A percentile compares a stretch with the other conserved stretches of the same genome.
Evolutionary conservation across 1,284 basidiomycete genomes (phyloP).

Genomic region (Leccinum brunneo-olivaceum): DNA sequence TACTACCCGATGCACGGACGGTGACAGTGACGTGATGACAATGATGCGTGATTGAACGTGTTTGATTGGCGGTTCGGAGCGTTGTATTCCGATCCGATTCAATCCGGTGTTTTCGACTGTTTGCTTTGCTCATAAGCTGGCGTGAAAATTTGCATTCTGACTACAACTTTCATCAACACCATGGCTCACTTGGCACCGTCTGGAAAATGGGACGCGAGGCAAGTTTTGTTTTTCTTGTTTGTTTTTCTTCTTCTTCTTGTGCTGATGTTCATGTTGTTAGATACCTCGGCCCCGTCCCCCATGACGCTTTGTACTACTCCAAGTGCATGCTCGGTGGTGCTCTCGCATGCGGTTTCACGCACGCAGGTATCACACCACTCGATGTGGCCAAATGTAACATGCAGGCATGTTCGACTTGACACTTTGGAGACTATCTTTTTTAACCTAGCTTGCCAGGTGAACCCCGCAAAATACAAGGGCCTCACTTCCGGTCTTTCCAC

Average conservation of each 20-base stretch:
- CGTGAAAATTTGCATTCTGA: background rate
- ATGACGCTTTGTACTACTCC: slow-evolving; percentile 66
- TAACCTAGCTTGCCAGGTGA: slow-evolving; percentile 46
- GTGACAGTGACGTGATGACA: background rate
- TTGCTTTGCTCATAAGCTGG: slow-evolving; percentile 3
- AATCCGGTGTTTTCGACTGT: slow-evolving; percentile 8
- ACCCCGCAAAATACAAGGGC: slow-evolving; percentile 71
- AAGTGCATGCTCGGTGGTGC: slow-evolving; percentile 87
- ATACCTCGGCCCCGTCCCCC: slow-evolving; percentile 64
- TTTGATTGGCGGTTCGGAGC: background rate
- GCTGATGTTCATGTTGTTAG: slow-evolving; percentile 28
- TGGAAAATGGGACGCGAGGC: slow-evolving; percentile 71
- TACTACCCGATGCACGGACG: background rate
- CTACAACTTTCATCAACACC: slow-evolving; percentile 6
- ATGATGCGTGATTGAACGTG: too few relatives aligned
- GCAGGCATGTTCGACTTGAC: slow-evolving; percentile 58
- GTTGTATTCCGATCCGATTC: slow-evolving; percentile 8
- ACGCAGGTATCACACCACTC: slow-evolving; percentile 88
- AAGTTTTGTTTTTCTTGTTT: slow-evolving; percentile 4
- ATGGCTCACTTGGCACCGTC: slow-evolving; percentile 31
- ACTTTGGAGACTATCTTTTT: background rate
- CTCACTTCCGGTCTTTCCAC: slow-evolving; percentile 68
- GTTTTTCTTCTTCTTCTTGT: background rate
- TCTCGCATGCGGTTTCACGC: slow-evolving; percentile 89
- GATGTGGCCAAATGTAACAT: slow-evolving; percentile 98